phyloP scores from a whole-genome alignment of 768 basidiomycete genomes.

The Holtermannia corniformis region DNA sequence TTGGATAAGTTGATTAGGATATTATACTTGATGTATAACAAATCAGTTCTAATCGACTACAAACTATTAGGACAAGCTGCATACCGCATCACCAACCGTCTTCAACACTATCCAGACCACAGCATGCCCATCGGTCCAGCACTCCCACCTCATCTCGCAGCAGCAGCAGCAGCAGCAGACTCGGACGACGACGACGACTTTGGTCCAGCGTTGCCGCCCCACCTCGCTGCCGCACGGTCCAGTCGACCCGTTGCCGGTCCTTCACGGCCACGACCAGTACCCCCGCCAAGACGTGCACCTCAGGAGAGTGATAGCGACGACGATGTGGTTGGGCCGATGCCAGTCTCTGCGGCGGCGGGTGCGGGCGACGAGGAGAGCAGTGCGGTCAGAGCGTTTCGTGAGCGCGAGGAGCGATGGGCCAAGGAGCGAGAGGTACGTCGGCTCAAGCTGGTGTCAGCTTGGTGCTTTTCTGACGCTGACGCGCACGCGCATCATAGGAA shows the following conservation, averaged over 20 bases:
- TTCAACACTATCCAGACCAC: too few relatives aligned
- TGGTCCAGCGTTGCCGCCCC: slow-evolving; percentile 64
- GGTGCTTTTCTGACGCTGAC: neutral
- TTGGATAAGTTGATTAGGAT: too few relatives aligned
- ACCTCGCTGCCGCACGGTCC: slow-evolving; percentile 46
- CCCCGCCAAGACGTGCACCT: neutral
- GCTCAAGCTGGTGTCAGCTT: neutral
- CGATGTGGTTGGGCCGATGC: slow-evolving; percentile 70
- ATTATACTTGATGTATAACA: too few relatives aligned
- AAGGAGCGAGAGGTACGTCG: slow-evolving; percentile 53
- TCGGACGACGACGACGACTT: slow-evolving; percentile 62
- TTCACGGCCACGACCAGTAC: slow-evolving; percentile 16
- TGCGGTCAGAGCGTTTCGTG: slow-evolving; percentile 72
- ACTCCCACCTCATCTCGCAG: slow-evolving; percentile 39
- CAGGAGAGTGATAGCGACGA: slow-evolving; percentile 60
- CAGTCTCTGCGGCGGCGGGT: slow-evolving; percentile 56
- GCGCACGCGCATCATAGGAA: slow-evolving; percentile 46
- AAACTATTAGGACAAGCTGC: too few relatives aligned
- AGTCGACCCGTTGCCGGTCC: slow-evolving; percentile 15
- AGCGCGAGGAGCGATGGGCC: slow-evolving; percentile 66
- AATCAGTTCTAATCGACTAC: too few relatives aligned
- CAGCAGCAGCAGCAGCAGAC: slow-evolving; percentile 28
- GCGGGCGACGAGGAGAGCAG: slow-evolving; percentile 46
- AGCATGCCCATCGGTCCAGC: slow-evolving; percentile 42
- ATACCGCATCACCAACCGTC: too few relatives aligned